Percentiles rank a stretch among this genome's conserved stretches.
phyloP scores from a whole-genome alignment of 306 rosid genomes.

The Corylus heterophylla region DNA sequence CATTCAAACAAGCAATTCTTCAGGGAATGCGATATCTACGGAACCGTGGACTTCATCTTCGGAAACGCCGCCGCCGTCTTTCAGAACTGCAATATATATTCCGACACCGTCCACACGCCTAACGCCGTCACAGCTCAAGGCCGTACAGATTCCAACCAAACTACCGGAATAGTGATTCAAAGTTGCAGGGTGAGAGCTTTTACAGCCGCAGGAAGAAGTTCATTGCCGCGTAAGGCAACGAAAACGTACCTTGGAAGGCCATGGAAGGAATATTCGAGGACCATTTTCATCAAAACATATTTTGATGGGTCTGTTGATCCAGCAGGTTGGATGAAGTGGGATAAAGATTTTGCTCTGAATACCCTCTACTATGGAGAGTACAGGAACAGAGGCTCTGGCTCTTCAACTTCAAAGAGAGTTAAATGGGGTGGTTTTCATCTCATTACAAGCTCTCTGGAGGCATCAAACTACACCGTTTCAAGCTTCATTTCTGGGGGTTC shows the following conservation, averaged over 20 bases:
- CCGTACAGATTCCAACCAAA: slow-evolving; percentile 19
- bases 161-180: slow-evolving; percentile 25
- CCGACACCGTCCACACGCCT: not conserved
- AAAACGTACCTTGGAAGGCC: slow-evolving; percentile 29
- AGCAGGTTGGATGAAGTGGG: slow-evolving; percentile 29
- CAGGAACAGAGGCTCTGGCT: slow-evolving; percentile 24
- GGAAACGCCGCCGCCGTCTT: slow-evolving; percentile 26
- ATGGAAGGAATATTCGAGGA: slow-evolving; percentile 29
- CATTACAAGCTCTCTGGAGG: slow-evolving; percentile 7
- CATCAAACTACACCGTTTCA: slow-evolving; percentile 6
- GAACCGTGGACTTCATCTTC: slow-evolving; percentile 29
- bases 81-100: slow-evolving; percentile 28
- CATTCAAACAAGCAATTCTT: slow-evolving; percentile 25
- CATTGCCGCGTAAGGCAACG: not conserved
- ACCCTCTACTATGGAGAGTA: slow-evolving; percentile 31
- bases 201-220: too few relatives aligned
- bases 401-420: slow-evolving; percentile 10
- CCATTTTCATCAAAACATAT: slow-evolving; percentile 11
- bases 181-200: slow-evolving; percentile 6
- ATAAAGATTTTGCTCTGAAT: not conserved
- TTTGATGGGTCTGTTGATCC: slow-evolving; percentile 12
- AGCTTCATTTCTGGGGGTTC: slow-evolving; percentile 16
- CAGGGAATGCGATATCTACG: slow-evolving; percentile 28
- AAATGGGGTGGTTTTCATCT: slow-evolving; percentile 32
- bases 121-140: slow-evolving; percentile 19